A percentile compares a stretch with the other conserved stretches of the same genome.
Conservation (phyloP, 2,329 filamentous ascomycete genomes). For the Chaetomium strumarium region DNA sequence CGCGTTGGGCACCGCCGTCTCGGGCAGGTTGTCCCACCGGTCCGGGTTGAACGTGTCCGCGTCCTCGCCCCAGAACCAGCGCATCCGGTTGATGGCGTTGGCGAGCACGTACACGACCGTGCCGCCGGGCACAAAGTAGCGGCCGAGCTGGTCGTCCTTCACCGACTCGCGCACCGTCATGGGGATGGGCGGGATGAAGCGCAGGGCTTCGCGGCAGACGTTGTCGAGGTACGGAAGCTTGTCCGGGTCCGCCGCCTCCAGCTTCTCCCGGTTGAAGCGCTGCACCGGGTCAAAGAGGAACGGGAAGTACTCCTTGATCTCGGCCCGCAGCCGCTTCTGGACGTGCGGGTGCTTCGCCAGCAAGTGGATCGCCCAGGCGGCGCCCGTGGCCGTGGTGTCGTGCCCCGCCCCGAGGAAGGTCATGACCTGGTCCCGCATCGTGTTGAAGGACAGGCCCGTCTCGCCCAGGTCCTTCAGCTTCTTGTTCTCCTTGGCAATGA, state of each 20-base stretch:
- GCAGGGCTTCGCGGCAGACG: constrained; percentile 41
- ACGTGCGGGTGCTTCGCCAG: constrained; percentile 25
- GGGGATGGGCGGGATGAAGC: constrained; percentile 41
- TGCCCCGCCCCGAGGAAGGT: constrained; percentile 32
- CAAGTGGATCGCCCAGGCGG: constrained; percentile 27
- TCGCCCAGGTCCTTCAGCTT: constrained; percentile 27
- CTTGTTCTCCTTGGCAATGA: constrained; percentile 26
- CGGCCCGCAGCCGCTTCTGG: constrained; percentile 21
- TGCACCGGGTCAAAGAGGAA: constrained; percentile 34
- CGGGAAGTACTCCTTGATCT: constrained; percentile 27
- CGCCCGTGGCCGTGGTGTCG: constrained; percentile 30
- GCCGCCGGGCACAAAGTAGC: constrained; percentile 36
- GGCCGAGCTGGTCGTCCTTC: constrained; percentile 34
- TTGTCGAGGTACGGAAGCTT: constrained; percentile 40
- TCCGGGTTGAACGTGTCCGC: constrained; percentile 22
- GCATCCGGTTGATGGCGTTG: constrained; percentile 28
- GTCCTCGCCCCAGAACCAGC: constrained; percentile 20
- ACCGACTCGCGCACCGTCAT: constrained; percentile 40
- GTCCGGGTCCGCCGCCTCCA: constrained; percentile 33
- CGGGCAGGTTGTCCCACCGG: constrained; percentile 19
- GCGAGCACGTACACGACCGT: constrained; percentile 39
- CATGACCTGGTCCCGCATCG: constrained; percentile 31
- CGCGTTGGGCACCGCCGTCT: constrained; percentile 18
- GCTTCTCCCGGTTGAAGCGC: constrained; percentile 28
- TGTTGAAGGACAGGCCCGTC: constrained; percentile 32